Base-by-base conservation (phyloP, 108 stramenopile genomes). In the Asterionellopsis glacialis region DNA sequence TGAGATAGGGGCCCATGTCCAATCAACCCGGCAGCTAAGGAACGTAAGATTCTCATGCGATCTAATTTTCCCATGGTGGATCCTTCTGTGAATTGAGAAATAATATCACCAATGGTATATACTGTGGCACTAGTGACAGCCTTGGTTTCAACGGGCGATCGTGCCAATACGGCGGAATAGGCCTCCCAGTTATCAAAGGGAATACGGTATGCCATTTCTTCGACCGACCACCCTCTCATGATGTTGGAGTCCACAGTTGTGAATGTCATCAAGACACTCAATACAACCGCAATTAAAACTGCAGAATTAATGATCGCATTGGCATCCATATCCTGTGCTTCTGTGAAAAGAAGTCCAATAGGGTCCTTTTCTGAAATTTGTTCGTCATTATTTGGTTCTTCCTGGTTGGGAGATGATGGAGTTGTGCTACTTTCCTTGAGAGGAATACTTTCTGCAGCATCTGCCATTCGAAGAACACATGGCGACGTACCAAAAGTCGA, bases 1-100 rank as follows among this genome's bases (percentile, higher is more conserved):
- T 94, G 93, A 53, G 75, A 71, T 64, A 94, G 60, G 5, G 91
- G 90, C 0, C 93, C 93, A 67, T 94, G 93, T 14, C 84, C 87
- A 28, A 92, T 62, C 44, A 90, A 57, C 19, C 93, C 93, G 9
- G 93, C 93, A 10, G 71, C 10, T 11, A 77, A 45, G 28, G 70
- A 73, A n/a, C 93, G 82, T 13, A 74, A 24, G 25, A 79, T 67
- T 19, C 93, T 72, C 13, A 57, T 47, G 19, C 84, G 55, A 68
- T 92, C 89, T 43, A 92, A 54, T 12, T 80, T 53, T 12, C 61
- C 80, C 16, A 91, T 71, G 15, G 42, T 49, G 24, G 16, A 50
- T n/a, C 90, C 87, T 61, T 82, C 72, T 10, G 73, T 62, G 9
- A 61, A 33, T 55, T 95, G 93, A 11, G 93, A 69, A 12, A 88